phyloP scores from a whole-genome alignment of 1,284 basidiomycete species.

The Malassezia restricta region DNA sequence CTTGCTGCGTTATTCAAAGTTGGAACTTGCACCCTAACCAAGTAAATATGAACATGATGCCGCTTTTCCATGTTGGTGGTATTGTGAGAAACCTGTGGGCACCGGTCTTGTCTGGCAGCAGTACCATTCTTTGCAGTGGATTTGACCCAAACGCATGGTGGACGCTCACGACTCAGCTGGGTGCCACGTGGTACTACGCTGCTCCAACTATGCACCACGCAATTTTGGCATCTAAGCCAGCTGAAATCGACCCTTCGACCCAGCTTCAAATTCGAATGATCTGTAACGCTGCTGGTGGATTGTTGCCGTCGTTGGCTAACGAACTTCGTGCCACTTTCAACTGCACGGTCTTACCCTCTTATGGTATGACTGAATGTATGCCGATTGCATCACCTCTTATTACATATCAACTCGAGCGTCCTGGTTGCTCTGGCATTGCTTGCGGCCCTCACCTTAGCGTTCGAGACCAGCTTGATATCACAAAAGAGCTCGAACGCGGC shows the following conservation, averaged over 20 bases:
- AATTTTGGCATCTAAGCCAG: slow-evolving; percentile 40
- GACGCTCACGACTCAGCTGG: slow-evolving; percentile 39
- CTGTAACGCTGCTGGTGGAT: slow-evolving; percentile 44
- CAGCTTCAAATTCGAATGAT: slow-evolving; percentile 44
- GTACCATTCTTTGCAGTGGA: slow-evolving; percentile 44
- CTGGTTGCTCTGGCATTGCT: slow-evolving; percentile 43
- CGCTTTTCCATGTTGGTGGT: slow-evolving; percentile 46
- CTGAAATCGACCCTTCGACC: slow-evolving; percentile 29
- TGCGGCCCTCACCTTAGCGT: slow-evolving; percentile 44
- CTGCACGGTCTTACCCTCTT: slow-evolving; percentile 43
- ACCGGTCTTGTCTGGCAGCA: slow-evolving; percentile 41
- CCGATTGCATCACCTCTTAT: slow-evolving; percentile 45
- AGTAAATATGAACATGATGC: slow-evolving; percentile 47
- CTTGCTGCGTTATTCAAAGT: slow-evolving; percentile 40
- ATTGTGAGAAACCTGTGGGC: slow-evolving; percentile 45
- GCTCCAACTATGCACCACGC: slow-evolving; percentile 46
- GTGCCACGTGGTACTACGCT: slow-evolving; percentile 46
- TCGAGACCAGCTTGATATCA: slow-evolving; percentile 41
- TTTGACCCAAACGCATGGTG: slow-evolving; percentile 45
- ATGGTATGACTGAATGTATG: slow-evolving; percentile 47
- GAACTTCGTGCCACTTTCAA: slow-evolving; percentile 44
- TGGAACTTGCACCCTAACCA: slow-evolving; percentile 41
- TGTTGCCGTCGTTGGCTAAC: slow-evolving; percentile 41
- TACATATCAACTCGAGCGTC: slow-evolving; percentile 44
- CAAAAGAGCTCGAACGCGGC: slow-evolving; percentile 36